A percentile compares a stretch with the other conserved stretches of the same genome.
Evolutionary conservation across 192 early-diverging fungal species (phyloP).

Genomic region (Anaeromyces robustus): DNA sequence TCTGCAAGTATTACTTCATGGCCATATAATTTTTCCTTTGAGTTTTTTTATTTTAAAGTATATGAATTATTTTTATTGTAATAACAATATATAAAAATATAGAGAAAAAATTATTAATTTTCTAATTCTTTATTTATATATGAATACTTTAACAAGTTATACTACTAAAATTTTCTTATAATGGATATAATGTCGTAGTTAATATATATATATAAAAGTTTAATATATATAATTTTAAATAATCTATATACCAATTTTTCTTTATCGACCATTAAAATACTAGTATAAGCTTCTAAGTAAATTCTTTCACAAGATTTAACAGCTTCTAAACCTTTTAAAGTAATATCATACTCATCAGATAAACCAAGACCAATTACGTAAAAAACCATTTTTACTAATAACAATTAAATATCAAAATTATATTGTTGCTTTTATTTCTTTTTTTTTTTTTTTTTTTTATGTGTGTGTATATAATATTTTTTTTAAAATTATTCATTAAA

Average conservation of each 20-base stretch:
- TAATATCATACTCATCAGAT: slow-evolving; percentile 91
- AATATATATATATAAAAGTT: no score
- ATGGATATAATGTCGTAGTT: no score
- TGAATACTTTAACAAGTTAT: no score
- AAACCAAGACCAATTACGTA: slow-evolving; percentile 87
- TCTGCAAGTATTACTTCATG: slow-evolving; percentile 77
- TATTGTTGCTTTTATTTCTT: neutral
- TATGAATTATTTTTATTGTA: no score
- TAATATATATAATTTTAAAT: neutral
- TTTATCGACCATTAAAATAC: slow-evolving; percentile 76
- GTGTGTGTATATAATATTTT: neutral
- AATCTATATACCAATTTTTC: slow-evolving; percentile 38
- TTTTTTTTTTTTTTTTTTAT: neutral
- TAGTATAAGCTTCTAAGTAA: slow-evolving; percentile 92
- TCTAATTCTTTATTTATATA: no score
- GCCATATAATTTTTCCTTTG: slow-evolving; percentile 74
- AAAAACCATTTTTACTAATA: slow-evolving; percentile 22
- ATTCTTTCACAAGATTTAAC: slow-evolving; percentile 71
- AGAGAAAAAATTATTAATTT: no score
- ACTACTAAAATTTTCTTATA: no score
- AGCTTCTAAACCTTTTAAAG: slow-evolving; percentile 88
- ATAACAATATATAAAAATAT: no score
- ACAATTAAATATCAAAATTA: no score
- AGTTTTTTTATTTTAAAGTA: neutral
- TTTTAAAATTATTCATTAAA: no score